Evolutionary conservation across 108 stramenopile genomes (phyloP).

Genomic region (Cyclotella atomus): DNA sequence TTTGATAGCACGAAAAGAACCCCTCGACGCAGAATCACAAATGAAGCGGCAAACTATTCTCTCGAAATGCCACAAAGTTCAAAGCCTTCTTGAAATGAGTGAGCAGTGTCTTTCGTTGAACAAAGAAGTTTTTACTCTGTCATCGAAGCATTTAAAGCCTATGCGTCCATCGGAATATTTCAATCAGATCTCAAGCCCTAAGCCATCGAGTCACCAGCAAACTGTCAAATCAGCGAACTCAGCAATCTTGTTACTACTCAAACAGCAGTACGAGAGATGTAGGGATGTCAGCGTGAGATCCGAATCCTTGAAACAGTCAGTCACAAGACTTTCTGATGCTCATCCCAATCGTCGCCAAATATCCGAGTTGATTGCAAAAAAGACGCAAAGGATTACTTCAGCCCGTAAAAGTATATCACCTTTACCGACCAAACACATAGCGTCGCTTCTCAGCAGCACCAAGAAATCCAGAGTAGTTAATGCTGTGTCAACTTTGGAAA

Average conservation of each 20-base stretch:
- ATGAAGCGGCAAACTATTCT: slow-evolving; percentile 59
- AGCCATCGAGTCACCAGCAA: slow-evolving; percentile 12
- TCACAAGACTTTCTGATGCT: slow-evolving; percentile 14
- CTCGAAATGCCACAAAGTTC: slow-evolving; percentile 43
- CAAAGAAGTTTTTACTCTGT: slow-evolving; percentile 35
- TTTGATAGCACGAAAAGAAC: slow-evolving; percentile 47
- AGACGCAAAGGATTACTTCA: neutral
- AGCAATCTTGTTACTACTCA: slow-evolving; percentile 46
- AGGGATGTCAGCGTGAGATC: slow-evolving; percentile 30
- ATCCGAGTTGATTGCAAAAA: neutral
- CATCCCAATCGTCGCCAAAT: neutral
- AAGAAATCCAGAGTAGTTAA: neutral
- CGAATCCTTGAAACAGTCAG: slow-evolving; percentile 27
- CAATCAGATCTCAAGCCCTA: slow-evolving; percentile 22
- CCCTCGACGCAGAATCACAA: slow-evolving; percentile 72
- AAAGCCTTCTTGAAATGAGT: slow-evolving; percentile 38
- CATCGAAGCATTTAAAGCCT: slow-evolving; percentile 21
- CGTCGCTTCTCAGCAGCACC: slow-evolving; percentile 20
- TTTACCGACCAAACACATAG: slow-evolving; percentile 15
- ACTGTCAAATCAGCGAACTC: slow-evolving; percentile 29
- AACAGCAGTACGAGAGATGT: slow-evolving; percentile 39
- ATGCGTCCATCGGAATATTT: slow-evolving; percentile 46
- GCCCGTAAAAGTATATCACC: neutral
- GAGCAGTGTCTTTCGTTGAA: slow-evolving; percentile 36
- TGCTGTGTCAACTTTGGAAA: slow-evolving; percentile 25